Conservation (phyloP, 2,329 filamentous ascomycete genomes). For the Ceratocystis ficicola region DNA sequence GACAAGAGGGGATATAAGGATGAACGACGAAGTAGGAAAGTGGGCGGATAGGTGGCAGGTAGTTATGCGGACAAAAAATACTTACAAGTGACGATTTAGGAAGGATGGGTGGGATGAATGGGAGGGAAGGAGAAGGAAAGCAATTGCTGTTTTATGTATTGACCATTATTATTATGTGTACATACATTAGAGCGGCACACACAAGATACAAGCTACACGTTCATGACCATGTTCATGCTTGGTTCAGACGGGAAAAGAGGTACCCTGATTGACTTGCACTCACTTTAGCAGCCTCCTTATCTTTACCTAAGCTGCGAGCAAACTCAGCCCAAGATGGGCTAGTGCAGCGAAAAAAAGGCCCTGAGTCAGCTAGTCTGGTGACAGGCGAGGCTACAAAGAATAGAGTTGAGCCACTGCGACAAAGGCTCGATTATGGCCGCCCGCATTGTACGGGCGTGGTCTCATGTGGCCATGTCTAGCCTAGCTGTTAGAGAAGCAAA, state of each 20-base stretch:
- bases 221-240: background rate
- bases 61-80: slow-evolving; percentile 1
- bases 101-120: background rate
- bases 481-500: background rate
- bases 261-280: background rate
- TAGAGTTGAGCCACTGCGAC: slow-evolving; percentile 3
- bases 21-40: background rate
- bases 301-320: background rate
- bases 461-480: background rate
- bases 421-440: background rate
- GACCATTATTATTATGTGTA: background rate
- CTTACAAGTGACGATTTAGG: slow-evolving; percentile 2
- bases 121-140: background rate
- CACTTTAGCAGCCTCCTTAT: slow-evolving; percentile 1
- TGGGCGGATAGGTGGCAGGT: slow-evolving; percentile 9
- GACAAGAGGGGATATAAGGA: slow-evolving; percentile 7
- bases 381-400: background rate
- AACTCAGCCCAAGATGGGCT: background rate
- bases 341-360: background rate
- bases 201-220: background rate
- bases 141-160: background rate
- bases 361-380: background rate
- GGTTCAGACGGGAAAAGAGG: background rate
- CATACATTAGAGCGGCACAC: background rate
- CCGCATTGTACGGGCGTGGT: background rate